A percentile compares a stretch with the other conserved stretches of the same genome.
phyloP scores from a whole-genome alignment of 2,329 filamentous ascomycete genomes.

The Pestalotiopsis sp. region DNA sequence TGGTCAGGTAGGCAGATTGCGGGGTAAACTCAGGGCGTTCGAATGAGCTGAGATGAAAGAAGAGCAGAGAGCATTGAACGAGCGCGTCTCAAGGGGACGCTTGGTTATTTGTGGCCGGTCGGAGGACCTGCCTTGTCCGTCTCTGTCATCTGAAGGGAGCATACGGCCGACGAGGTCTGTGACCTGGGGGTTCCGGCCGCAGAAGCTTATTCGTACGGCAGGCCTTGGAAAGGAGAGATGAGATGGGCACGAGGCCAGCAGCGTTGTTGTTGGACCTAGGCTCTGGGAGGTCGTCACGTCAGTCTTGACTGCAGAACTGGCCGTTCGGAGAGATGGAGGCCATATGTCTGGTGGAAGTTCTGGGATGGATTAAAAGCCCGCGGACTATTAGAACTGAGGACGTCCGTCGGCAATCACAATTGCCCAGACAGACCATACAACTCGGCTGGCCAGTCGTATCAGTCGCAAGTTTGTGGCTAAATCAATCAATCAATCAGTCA shows the following conservation, averaged over 20 bases:
- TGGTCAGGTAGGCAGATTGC: not conserved
- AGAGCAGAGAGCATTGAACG: not conserved
- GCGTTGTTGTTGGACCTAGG: not conserved
- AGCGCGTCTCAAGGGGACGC: not conserved
- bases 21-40: not conserved
- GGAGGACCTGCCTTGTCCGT: not conserved
- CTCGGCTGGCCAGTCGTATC: not conserved
- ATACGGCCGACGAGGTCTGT: not conserved
- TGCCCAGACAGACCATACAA: not conserved
- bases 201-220: not conserved
- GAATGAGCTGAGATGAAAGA: not conserved
- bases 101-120: not conserved
- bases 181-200: not conserved
- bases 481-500: not conserved
- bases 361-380: not conserved
- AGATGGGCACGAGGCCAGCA: not conserved
- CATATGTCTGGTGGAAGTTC: slow-evolving; percentile 9
- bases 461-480: not conserved
- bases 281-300: not conserved
- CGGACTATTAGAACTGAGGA: not conserved
- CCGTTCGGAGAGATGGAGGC: not conserved
- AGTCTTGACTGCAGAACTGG: not conserved
- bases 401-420: not conserved
- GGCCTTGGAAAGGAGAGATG: not conserved
- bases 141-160: not conserved